Conservation (phyloP, 225 moss, liverwort and hornwort genomes). For the Ulota crispa region DNA sequence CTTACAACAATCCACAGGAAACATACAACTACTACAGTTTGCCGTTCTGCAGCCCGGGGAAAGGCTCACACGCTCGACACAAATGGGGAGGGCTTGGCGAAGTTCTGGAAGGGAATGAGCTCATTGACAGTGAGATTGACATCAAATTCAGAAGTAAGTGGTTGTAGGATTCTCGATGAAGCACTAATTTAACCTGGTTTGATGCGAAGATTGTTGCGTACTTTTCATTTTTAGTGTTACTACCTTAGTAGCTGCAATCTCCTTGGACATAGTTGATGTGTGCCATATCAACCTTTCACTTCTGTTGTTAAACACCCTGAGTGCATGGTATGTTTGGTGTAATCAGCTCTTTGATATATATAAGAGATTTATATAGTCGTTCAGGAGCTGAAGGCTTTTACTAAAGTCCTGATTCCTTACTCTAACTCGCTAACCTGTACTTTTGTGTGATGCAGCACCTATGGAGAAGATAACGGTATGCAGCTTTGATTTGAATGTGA, state of each 20-base stretch:
- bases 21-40: constrained; percentile 98
- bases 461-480: constrained; percentile 76
- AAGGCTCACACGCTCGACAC: constrained; percentile 57
- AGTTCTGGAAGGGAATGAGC: constrained; percentile 98
- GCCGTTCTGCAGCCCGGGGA: constrained; percentile 85
- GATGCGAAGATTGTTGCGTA: background rate
- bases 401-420: background rate
- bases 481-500: constrained; percentile 48
- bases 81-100: constrained; percentile 99
- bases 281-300: background rate
- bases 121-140: constrained; percentile 88
- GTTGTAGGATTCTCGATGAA: background rate
- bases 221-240: background rate
- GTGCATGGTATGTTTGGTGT: background rate
- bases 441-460: constrained; percentile 51
- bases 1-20: constrained; percentile 98
- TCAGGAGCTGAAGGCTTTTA: background rate
- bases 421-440: background rate
- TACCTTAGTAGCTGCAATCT: background rate
- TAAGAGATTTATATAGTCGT: background rate
- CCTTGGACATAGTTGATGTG: background rate
- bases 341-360: background rate
- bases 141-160: constrained; percentile 87
- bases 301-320: background rate
- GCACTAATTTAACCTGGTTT: background rate